Evolutionary conservation across 129 eudicot genomes (phyloP).

Genomic region (Rutidosis leptorrhynchoides): DNA sequence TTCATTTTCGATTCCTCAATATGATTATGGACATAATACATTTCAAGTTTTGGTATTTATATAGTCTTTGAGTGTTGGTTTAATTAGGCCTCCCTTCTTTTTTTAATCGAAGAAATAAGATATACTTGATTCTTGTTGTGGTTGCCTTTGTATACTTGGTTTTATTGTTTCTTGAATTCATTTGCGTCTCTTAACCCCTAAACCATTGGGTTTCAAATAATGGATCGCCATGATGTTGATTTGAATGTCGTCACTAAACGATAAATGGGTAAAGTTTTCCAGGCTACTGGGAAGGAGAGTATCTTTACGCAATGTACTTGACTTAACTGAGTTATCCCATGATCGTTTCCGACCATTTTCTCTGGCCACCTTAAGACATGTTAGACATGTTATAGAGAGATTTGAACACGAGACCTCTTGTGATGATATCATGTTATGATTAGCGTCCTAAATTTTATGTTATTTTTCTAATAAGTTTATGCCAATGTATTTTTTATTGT

Average conservation of each 20-base stretch:
- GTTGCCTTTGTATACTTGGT: neutral
- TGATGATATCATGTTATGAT: too few relatives aligned
- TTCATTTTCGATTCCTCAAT: conserved; percentile 34
- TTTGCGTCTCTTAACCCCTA: neutral
- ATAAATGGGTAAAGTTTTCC: too few relatives aligned
- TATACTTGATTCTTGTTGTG: neutral
- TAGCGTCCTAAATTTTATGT: neutral
- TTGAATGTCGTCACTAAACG: too few relatives aligned
- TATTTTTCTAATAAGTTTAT: neutral
- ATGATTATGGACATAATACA: conserved; percentile 15
- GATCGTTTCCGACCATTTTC: too few relatives aligned
- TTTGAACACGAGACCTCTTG: too few relatives aligned
- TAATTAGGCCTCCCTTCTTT: neutral
- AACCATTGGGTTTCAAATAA: neutral
- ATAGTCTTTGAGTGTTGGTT: conserved; percentile 19
- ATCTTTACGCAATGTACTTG: too few relatives aligned
- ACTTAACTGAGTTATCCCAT: too few relatives aligned
- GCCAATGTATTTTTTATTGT: neutral
- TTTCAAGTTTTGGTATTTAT: conserved; percentile 25
- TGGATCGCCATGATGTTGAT: neutral
- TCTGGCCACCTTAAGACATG: too few relatives aligned
- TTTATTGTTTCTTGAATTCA: neutral
- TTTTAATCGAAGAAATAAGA: conserved; percentile 22
- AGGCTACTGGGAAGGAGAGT: too few relatives aligned
- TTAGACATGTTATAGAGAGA: too few relatives aligned